phyloP scores from a whole-genome alignment of 2,329 filamentous ascomycete species.

The Truncatella angustata region DNA sequence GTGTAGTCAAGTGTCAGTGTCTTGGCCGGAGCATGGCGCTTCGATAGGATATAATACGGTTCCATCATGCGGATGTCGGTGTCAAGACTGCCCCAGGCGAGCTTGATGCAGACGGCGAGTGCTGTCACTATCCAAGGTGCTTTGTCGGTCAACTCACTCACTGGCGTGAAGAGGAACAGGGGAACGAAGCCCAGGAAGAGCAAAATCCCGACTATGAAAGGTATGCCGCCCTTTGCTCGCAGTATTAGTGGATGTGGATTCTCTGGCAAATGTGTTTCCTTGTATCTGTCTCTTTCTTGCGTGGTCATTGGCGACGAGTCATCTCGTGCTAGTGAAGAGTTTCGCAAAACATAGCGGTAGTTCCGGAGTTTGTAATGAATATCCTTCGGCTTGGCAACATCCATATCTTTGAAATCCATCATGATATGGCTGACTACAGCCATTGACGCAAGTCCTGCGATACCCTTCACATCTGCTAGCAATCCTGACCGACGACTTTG shows the following conservation, averaged over 20 bases:
- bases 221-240: slow-evolving; percentile 55
- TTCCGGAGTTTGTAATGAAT: slow-evolving; percentile 68
- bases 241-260: slow-evolving; percentile 71
- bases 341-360: slow-evolving; percentile 66
- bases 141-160: slow-evolving; percentile 55
- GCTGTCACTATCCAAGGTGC: slow-evolving; percentile 65
- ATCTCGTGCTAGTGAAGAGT: slow-evolving; percentile 68
- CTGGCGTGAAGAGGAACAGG: slow-evolving; percentile 58
- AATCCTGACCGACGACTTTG: slow-evolving; percentile 64
- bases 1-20: slow-evolving; percentile 73
- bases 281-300: slow-evolving; percentile 44
- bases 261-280: slow-evolving; percentile 47
- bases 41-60: slow-evolving; percentile 69
- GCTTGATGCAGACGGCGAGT: slow-evolving; percentile 64
- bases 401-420: slow-evolving; percentile 71
- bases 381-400: slow-evolving; percentile 62
- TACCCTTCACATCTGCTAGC: slow-evolving; percentile 66
- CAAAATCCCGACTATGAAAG: slow-evolving; percentile 58
- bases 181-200: slow-evolving; percentile 59
- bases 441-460: slow-evolving; percentile 73
- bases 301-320: slow-evolving; percentile 43
- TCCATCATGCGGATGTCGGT: slow-evolving; percentile 71
- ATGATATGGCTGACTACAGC: slow-evolving; percentile 71
- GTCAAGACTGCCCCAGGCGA: slow-evolving; percentile 68
- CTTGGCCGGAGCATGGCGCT: slow-evolving; percentile 61